Conservation (phyloP, 805 yeast species). For the Yarrowia sp. region DNA sequence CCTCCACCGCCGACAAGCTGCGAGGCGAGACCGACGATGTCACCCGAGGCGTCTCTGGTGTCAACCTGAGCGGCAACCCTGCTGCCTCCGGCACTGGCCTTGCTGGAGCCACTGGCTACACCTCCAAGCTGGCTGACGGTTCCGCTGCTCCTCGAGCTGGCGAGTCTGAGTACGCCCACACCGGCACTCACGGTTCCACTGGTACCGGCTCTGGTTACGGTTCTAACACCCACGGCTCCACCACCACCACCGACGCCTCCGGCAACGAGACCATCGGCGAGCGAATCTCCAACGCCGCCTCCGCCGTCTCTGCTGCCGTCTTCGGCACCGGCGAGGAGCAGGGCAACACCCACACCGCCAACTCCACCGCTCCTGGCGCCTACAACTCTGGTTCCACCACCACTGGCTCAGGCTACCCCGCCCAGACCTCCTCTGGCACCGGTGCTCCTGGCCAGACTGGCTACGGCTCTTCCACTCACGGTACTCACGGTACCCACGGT, state of each 20-base stretch:
- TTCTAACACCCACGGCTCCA: neutral
- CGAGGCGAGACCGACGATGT: conserved; percentile 20
- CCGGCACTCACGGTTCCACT: neutral
- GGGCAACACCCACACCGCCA: conserved; percentile 8
- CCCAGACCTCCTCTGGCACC: neutral
- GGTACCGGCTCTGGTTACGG: neutral
- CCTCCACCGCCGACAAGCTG: conserved; percentile 16
- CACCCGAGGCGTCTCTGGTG: conserved; percentile 11
- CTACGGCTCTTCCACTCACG: neutral
- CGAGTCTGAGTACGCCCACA: neutral
- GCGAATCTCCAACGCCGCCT: conserved; percentile 21
- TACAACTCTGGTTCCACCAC: conserved; percentile 1
- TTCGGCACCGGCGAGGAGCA: conserved; percentile 17
- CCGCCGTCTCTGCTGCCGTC: conserved; percentile 23
- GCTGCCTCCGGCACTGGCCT: conserved; percentile 10
- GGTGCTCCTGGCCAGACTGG: neutral
- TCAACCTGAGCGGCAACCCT: conserved; percentile 1
- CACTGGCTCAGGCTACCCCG: conserved; percentile 15
- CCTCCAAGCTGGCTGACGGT: neutral
- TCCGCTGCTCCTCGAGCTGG: too few relatives aligned
- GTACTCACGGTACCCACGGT: neutral
- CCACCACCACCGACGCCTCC: neutral
- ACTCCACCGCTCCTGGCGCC: conserved; percentile 4
- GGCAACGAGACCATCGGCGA: neutral
- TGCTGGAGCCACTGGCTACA: conserved; percentile 17